Percentiles rank a stretch among this genome's conserved stretches.
Evolutionary conservation across 75 land plant genomes (phyloP).

Genomic region (Adiantum capillusveneris): DNA sequence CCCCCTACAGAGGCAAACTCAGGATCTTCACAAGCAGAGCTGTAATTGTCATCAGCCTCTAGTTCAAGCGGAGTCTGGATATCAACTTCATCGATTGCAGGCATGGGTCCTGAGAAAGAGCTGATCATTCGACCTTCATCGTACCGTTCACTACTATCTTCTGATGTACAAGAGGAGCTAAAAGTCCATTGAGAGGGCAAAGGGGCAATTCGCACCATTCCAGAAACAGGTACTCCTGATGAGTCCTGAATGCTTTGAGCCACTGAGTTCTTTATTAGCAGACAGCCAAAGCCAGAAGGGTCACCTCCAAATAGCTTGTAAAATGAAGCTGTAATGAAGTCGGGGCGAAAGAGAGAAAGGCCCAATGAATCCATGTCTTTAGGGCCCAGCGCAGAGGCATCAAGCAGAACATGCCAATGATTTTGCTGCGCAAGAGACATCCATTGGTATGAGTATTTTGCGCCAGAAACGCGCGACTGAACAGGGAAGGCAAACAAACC

Average conservation of each 20-base stretch:
- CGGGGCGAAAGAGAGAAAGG: constrained; percentile 72
- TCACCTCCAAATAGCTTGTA: constrained; percentile 81
- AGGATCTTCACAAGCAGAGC: constrained; percentile 4
- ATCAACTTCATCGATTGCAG: constrained; percentile 11
- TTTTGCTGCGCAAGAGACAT: constrained; percentile 84
- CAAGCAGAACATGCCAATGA: constrained; percentile 86
- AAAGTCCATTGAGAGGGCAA: constrained; percentile 24
- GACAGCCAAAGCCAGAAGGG: constrained; percentile 88
- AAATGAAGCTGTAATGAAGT: constrained; percentile 79
- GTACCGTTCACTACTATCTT: constrained; percentile 4
- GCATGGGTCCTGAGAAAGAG: constrained; percentile 42
- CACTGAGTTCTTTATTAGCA: constrained; percentile 72
- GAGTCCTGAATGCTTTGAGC: constrained; percentile 58
- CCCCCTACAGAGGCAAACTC: neutral
- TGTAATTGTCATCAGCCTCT: neutral
- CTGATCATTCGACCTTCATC: constrained; percentile 17
- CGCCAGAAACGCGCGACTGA: constrained; percentile 76
- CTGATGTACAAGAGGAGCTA: neutral
- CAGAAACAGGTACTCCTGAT: constrained; percentile 45
- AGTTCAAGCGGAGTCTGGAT: neutral
- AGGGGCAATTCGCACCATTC: constrained; percentile 74
- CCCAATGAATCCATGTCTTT: constrained; percentile 93
- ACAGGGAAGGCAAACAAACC: constrained; percentile 89
- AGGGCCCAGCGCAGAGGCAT: constrained; percentile 84
- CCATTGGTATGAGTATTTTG: constrained; percentile 91